phyloP scores from a whole-genome alignment of 208 protist species.

The Leishmania amazonensis region DNA sequence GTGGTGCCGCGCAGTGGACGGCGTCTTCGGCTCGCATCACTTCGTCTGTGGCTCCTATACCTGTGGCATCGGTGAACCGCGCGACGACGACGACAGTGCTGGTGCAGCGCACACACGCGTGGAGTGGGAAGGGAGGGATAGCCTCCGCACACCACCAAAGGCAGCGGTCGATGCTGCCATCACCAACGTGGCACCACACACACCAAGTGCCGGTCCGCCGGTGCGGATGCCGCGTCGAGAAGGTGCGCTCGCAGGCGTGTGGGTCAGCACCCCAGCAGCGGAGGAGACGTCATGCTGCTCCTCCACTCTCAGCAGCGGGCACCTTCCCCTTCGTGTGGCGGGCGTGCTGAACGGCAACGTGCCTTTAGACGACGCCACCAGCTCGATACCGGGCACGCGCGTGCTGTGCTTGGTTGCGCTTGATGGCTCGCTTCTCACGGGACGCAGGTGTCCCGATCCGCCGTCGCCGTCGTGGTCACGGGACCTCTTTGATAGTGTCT shows the following conservation, averaged over 20 bases:
- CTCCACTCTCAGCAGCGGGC: neutral
- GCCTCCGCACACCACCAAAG: neutral
- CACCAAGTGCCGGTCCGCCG: neutral
- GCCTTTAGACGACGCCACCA: constrained; percentile 25
- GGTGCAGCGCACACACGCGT: neutral
- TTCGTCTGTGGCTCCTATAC: constrained; percentile 26
- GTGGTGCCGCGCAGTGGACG: constrained; percentile 58
- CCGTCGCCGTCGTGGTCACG: neutral
- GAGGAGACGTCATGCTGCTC: neutral
- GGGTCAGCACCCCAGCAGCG: neutral
- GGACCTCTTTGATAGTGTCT: constrained; percentile 21
- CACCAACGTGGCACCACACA: too few relatives aligned
- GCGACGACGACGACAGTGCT: neutral
- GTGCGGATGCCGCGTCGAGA: neutral
- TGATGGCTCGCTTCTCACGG: constrained; percentile 15
- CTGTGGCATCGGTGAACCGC: constrained; percentile 1
- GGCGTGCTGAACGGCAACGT: constrained; percentile 53
- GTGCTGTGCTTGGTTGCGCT: constrained; percentile 18
- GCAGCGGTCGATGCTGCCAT: neutral
- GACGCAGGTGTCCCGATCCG: neutral
- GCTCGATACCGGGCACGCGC: neutral
- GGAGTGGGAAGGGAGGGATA: neutral
- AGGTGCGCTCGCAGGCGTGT: too few relatives aligned
- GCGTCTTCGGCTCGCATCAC: constrained; percentile 58
- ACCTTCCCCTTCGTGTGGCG: constrained; percentile 35